Percentiles rank a stretch among this genome's conserved stretches.
Conservation (phyloP, 768 basidiomycete species). For the Mycena rebaudengoi region DNA sequence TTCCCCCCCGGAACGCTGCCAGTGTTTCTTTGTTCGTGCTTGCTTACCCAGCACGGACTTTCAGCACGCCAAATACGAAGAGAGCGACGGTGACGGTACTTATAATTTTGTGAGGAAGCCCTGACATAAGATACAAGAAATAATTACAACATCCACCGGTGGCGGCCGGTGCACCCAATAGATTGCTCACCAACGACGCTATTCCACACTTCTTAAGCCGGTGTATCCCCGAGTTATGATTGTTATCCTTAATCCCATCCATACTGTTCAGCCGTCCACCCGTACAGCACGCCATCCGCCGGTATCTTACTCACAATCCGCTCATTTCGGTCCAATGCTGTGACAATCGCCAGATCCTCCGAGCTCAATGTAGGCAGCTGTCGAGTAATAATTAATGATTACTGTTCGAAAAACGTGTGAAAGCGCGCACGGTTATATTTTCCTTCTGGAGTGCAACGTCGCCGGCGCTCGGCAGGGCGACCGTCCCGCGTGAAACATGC, state of each 20-base stretch:
- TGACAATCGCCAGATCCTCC: constrained; percentile 7
- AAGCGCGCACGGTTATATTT: constrained; percentile 52
- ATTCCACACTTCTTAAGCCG: too few relatives aligned
- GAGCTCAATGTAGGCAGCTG: constrained; percentile 9
- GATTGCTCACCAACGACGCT: too few relatives aligned
- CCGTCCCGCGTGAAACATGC: constrained; percentile 55
- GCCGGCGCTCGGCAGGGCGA: constrained; percentile 57
- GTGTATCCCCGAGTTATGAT: too few relatives aligned
- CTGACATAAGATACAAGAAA: too few relatives aligned
- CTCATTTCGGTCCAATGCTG: constrained; percentile 11
- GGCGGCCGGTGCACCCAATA: too few relatives aligned
- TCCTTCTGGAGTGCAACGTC: constrained; percentile 56
- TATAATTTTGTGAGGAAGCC: too few relatives aligned
- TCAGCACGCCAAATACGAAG: too few relatives aligned
- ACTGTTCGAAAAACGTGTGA: neutral
- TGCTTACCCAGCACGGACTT: too few relatives aligned
- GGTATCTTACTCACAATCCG: neutral
- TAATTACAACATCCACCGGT: too few relatives aligned
- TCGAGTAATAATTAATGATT: neutral
- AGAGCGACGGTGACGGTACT: too few relatives aligned
- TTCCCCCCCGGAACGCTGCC: too few relatives aligned
- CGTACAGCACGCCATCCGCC: neutral
- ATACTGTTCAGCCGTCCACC: constrained; percentile 3
- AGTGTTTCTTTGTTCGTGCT: too few relatives aligned
- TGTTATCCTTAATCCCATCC: constrained; percentile 6